Conservation (phyloP, 2,329 filamentous ascomycete genomes). For the Periconia sp. region DNA sequence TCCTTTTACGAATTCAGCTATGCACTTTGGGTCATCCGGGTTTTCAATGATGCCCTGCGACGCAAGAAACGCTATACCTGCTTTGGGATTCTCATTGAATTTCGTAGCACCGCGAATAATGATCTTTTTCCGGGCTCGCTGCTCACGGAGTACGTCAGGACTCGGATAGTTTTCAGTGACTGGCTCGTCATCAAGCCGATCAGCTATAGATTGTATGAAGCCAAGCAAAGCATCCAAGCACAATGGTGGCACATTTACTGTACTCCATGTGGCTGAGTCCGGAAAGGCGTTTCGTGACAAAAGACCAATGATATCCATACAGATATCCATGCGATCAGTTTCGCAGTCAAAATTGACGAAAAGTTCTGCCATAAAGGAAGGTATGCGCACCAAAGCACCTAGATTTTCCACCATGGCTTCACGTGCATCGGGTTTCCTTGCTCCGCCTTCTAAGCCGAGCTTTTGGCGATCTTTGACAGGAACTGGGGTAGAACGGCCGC, state of each 20-base stretch:
- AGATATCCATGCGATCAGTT: slow-evolving; percentile 85
- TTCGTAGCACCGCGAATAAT: slow-evolving; percentile 86
- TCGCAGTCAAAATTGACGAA: slow-evolving; percentile 99
- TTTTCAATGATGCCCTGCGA: slow-evolving; percentile 83
- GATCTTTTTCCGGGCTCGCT: slow-evolving; percentile 78
- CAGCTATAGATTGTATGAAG: slow-evolving; percentile 89
- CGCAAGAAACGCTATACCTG: slow-evolving; percentile 81
- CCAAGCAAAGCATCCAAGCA: slow-evolving; percentile 90
- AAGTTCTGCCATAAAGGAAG: slow-evolving; percentile 90
- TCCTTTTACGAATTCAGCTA: slow-evolving; percentile 85
- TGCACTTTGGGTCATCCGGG: slow-evolving; percentile 69
- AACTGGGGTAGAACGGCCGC: slow-evolving; percentile 86
- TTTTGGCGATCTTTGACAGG: slow-evolving; percentile 90
- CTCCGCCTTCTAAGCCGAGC: slow-evolving; percentile 86
- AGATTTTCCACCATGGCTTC: slow-evolving; percentile 99
- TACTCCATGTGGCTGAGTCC: slow-evolving; percentile 98
- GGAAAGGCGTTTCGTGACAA: slow-evolving; percentile 93
- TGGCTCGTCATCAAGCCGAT: slow-evolving; percentile 75
- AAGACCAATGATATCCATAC: slow-evolving; percentile 91
- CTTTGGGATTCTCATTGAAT: slow-evolving; percentile 94
- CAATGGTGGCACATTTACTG: slow-evolving; percentile 92
- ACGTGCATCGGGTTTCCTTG: slow-evolving; percentile 88
- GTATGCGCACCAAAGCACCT: slow-evolving; percentile 86
- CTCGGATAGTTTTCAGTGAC: slow-evolving; percentile 67
- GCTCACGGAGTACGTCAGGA: slow-evolving; percentile 64